These are phyloP conservation scores for Quercus rubra DNA, from an alignment of 306 rosid species.

Conservation along the genomic window DNA sequence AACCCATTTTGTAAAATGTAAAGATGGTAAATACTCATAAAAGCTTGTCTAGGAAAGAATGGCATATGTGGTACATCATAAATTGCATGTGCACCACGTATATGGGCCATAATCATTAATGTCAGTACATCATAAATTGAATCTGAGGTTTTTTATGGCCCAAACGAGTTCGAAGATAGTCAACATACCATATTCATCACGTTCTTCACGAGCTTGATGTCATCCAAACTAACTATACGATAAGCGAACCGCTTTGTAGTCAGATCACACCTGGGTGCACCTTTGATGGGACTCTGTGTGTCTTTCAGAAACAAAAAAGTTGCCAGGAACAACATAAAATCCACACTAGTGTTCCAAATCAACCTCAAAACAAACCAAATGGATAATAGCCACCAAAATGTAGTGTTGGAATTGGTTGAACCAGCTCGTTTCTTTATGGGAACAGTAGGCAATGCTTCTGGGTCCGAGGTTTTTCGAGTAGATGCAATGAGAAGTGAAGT, in stretches of 20 bases:
- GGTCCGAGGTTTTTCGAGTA: conserved; percentile 51
- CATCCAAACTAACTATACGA: neutral
- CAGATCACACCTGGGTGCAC: conserved; percentile 36
- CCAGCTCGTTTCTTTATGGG: conserved; percentile 8
- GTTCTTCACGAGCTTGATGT: conserved; percentile 10
- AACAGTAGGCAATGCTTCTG: conserved; percentile 41
- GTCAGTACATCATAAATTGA: too few species aligned
- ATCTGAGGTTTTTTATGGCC: too few species aligned
- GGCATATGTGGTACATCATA: too few species aligned
- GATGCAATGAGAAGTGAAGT: conserved; percentile 57
- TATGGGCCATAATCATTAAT: too few species aligned
- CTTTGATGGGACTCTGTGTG: conserved; percentile 47
- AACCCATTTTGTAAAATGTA: too few species aligned
- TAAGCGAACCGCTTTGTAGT: conserved; percentile 34
- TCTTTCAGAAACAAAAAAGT: conserved; percentile 47
- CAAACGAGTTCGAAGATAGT: too few species aligned
- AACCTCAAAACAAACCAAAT: conserved; percentile 26
- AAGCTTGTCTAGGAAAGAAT: too few species aligned
- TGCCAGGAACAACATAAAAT: conserved; percentile 26
- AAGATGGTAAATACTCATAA: too few species aligned
- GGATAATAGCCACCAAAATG: conserved; percentile 21
- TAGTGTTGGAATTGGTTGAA: neutral
- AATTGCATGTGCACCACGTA: too few species aligned
- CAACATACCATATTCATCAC: conserved; percentile 42
- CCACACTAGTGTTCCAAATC: conserved; percentile 46